Percentiles rank a stretch among this genome's conserved stretches.
Conservation (phyloP, 148 eudicot genomes). For the Rhododendron henanense region DNA sequence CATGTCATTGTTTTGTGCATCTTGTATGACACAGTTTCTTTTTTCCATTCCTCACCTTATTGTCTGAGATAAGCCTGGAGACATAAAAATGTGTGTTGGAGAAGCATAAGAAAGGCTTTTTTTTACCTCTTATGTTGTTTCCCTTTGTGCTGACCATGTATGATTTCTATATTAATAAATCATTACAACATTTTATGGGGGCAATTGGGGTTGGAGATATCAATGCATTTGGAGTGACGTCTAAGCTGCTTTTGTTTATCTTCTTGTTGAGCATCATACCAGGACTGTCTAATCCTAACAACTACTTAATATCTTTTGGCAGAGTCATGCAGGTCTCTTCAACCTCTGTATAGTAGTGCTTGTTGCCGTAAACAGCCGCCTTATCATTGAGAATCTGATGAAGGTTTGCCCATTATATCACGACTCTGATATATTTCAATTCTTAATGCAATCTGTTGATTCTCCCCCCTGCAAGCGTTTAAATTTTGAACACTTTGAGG, state of each 20-base stretch:
- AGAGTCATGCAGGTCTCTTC: slow-evolving; percentile 98
- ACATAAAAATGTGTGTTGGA: background rate
- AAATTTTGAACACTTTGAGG: background rate
- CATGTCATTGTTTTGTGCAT: background rate
- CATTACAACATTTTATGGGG: background rate
- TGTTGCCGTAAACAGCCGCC: slow-evolving; percentile 91
- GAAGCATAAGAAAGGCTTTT: background rate
- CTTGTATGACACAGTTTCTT: background rate
- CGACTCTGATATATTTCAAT: background rate
- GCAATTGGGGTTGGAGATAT: background rate
- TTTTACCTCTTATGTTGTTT: background rate
- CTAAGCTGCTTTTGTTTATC: background rate
- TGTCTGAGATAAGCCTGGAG: background rate
- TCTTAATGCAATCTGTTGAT: background rate
- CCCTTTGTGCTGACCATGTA: background rate
- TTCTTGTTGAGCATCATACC: background rate
- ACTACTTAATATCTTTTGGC: slow-evolving; percentile 19
- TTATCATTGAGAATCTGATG: slow-evolving; percentile 95
- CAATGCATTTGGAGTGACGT: background rate
- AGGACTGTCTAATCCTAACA: background rate
- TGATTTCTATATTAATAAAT: background rate
- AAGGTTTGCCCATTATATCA: slow-evolving; percentile 46
- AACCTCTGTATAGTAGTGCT: slow-evolving; percentile 96
- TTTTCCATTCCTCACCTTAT: background rate
- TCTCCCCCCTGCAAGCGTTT: background rate